Evolutionary conservation across 106 monocot genomes (phyloP).

Genomic region (Agapanthus africanus): DNA sequence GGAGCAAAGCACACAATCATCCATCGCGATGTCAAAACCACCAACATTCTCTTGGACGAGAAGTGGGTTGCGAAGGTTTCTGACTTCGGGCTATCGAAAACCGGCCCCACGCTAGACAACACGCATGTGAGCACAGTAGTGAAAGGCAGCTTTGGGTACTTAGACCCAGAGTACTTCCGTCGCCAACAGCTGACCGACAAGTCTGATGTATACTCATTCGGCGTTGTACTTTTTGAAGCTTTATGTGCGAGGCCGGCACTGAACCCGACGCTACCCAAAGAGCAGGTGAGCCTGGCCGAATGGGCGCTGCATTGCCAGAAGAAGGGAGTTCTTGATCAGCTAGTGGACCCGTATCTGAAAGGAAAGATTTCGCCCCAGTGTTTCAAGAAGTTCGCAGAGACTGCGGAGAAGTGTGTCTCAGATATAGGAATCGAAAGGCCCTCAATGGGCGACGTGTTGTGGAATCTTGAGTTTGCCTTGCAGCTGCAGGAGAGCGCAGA

Average conservation of each 20-base stretch:
- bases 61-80: constrained; percentile 71
- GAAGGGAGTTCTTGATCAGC: constrained; percentile 59
- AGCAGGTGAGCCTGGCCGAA: constrained; percentile 67
- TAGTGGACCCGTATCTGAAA: constrained; percentile 51
- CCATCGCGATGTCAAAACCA: constrained; percentile 86
- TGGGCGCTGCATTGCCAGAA: constrained; percentile 69
- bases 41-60: constrained; percentile 80
- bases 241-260: constrained; percentile 61
- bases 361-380: constrained; percentile 55
- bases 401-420: constrained; percentile 66
- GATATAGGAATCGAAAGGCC: constrained; percentile 65
- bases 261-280: constrained; percentile 45
- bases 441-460: constrained; percentile 73
- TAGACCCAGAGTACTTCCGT: constrained; percentile 80
- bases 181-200: constrained; percentile 81
- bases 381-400: constrained; percentile 68
- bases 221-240: constrained; percentile 76
- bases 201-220: constrained; percentile 83
- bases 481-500: constrained; percentile 60
- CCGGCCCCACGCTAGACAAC: constrained; percentile 38
- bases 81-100: constrained; percentile 76
- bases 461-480: constrained; percentile 81
- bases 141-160: constrained; percentile 80
- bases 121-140: constrained; percentile 82
- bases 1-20: constrained; percentile 77